Conservation (phyloP, 225 moss, liverwort and hornwort species). For the Rhytidiadelphus loreus region DNA sequence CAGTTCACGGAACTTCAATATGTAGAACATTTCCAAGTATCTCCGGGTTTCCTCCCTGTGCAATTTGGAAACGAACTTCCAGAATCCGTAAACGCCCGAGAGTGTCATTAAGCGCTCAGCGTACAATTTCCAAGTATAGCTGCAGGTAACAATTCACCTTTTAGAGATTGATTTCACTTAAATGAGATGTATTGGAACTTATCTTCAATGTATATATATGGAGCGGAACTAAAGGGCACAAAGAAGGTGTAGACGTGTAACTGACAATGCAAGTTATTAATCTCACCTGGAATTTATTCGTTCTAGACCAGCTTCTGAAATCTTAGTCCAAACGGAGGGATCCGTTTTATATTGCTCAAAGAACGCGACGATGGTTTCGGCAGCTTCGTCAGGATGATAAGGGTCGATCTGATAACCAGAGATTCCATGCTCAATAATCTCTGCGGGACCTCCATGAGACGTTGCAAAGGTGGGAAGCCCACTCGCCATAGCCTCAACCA, state of each 20-base stretch:
- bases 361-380: conserved; percentile 30
- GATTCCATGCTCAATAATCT: conserved; percentile 59
- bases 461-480: conserved; percentile 91
- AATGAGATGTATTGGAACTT: background rate
- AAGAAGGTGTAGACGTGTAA: background rate
- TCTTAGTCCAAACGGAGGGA: conserved; percentile 30
- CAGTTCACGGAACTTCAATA: conserved; percentile 64
- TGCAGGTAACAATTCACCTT: background rate
- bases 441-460: conserved; percentile 65
- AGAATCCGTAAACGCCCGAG: conserved; percentile 64
- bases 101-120: conserved; percentile 76
- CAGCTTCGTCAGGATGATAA: conserved; percentile 51
- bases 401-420: conserved; percentile 87
- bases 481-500: conserved; percentile 78
- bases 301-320: conserved; percentile 57
- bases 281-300: conserved; percentile 55
- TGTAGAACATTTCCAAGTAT: conserved; percentile 78
- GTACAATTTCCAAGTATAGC: conserved; percentile 66
- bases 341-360: conserved; percentile 46
- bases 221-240: too few species aligned
- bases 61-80: conserved; percentile 78
- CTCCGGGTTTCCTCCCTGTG: conserved; percentile 53
- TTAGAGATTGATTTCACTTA: background rate
- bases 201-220: background rate
- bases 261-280: background rate